Base-by-base conservation (phyloP, 2,329 filamentous ascomycete species). In the Hortaea sp. region DNA sequence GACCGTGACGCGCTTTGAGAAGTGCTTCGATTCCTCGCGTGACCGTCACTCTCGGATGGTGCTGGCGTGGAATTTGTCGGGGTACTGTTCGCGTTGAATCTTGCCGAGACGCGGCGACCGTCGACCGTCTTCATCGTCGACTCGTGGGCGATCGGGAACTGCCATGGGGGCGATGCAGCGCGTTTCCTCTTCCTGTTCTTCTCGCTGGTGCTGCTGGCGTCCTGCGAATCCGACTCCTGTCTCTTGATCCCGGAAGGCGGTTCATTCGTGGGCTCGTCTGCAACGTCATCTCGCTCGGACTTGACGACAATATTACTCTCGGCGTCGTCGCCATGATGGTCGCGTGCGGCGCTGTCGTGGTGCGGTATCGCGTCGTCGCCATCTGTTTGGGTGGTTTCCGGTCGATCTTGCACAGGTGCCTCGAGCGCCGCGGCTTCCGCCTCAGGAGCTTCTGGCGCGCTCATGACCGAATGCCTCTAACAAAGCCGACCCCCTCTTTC, bases 141-240 rank as follows among this genome's bases (percentile, higher is more conserved):
- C n/a, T 49, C 50, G 43, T 57, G 49, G 1, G 55, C 61, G 5
- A 53, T 55, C 3, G 55, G 54, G 44, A 63, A 63, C 42, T 61
- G 56, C 60, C 61, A 63, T 37, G 61, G 61, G 11, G 61, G 61
- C 27, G 56, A 60, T 7, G 49, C 47, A 13, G 41, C 53, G 10
- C 60, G 63, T 62, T 80, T 80, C 51, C 80, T 81, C 62, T 83
- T 79, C 66, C 88, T 88, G 11, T 60, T 28, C 10, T 42, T 7
- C 40, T 52, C 51, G 9, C 45, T 5, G 12, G 45, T 45, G 34
- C 20, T 31, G 35, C 13, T 30, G 2, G 38, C 39, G 9, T 55
- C 50, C 6, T 50, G 48, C 29, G 50, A 53, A 42, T 56, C 53
- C 13, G 57, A 58, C 47, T 61, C 58, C 35, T 54, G 48, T 48